Evolutionary conservation across 2,329 filamentous ascomycete genomes (phyloP), one percentile per base, ranked within the genome.

Genomic region (Hyphodiscus sp.): DNA sequence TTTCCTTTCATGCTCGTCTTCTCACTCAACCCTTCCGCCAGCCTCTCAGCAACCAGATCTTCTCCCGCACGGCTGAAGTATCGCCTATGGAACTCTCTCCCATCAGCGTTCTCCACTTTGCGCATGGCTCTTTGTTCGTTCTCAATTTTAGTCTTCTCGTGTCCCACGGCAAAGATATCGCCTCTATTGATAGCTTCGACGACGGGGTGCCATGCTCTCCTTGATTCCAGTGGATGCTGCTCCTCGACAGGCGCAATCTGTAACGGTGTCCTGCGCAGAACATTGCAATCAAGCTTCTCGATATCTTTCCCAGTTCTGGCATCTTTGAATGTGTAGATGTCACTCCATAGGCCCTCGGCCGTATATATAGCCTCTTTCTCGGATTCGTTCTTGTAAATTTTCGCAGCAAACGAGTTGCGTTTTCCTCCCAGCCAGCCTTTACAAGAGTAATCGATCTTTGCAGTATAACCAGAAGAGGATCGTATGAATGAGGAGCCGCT

Each of bases 391-490:
- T 74, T 77, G 73, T 86, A 90, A 47, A 96, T 71, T n/a, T 76
- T 77, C 11, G 91, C 92, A 15, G 76, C 81, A 68, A 97, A 89
- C 48, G 79, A 86, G 74, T 97, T 97, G 76, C 95, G 95, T 77
- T 94, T 95, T 62, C 92, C 94, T 44, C 87, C 89, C 5, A 99
- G 72, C 92, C 92, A 99, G 50, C 92, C 92, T 70, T 89, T 92
- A 65, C 90, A 90, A 53, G 82, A 86, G 75, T 95, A 99, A 69
- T 96, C 89, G 65, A 97, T 87, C 73, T 89, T 91, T 58, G 89
- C 81, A 5, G 90, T 87, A 73, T 86, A 96, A 50, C 94, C 92
- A 1, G 85, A 87, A 13, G 87, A 94, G 58, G 89, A 94, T 54
- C 83, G 81, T 63, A 99, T 96, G 71, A 87, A 89, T 61, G 87